Conservation (phyloP, 768 basidiomycete genomes). For the Mycena rosella region DNA sequence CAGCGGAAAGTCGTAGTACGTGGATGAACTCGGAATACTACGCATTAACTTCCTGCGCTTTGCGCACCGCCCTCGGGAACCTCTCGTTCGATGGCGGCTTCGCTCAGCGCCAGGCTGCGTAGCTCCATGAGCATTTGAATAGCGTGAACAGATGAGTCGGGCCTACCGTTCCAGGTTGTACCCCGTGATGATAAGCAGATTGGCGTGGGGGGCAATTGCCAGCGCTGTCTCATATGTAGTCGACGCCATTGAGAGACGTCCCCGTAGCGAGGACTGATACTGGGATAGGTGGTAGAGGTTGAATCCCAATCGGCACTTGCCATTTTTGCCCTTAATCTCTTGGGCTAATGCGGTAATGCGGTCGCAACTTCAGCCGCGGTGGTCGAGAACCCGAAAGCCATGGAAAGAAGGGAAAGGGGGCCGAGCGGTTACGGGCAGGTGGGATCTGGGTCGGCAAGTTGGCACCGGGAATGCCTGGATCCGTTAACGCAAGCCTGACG, state of each 20-base stretch:
- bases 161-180: constrained; percentile 22
- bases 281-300: background rate
- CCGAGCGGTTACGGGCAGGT: too few relatives aligned
- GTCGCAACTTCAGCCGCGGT: constrained; percentile 25
- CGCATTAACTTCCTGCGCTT: too few relatives aligned
- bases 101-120: too few relatives aligned
- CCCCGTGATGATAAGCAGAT: constrained; percentile 23
- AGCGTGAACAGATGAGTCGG: too few relatives aligned
- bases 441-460: too few relatives aligned
- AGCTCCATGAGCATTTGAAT: too few relatives aligned
- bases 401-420: too few relatives aligned
- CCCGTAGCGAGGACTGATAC: constrained; percentile 13
- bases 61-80: too few relatives aligned
- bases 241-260: constrained; percentile 25
- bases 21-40: constrained; percentile 18
- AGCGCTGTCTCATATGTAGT: constrained; percentile 25
- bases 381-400: constrained; percentile 15
- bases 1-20: too few relatives aligned
- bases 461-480: too few relatives aligned
- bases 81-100: background rate
- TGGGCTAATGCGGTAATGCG: background rate
- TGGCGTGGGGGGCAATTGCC: constrained; percentile 16
- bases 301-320: background rate
- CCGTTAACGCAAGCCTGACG: too few relatives aligned
- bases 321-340: constrained; percentile 25